Evolutionary conservation across 2,329 filamentous ascomycete species (phyloP).

Genomic region (Knoxdaviesia capensis): DNA sequence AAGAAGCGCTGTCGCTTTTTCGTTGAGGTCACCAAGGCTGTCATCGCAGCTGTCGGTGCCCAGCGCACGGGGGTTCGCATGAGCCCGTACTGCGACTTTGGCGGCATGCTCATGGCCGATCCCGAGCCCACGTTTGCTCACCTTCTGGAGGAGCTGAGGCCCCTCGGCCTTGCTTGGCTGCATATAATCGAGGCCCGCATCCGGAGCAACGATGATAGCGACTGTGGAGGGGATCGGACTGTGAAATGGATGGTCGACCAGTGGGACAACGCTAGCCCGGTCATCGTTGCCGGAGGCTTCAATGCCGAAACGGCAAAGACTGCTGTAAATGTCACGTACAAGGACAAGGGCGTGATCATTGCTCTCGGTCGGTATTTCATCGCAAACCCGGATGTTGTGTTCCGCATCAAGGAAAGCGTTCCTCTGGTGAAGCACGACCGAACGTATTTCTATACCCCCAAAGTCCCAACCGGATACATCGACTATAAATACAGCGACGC

Average conservation of each 20-base stretch:
- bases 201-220: conserved; percentile 17
- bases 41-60: conserved; percentile 22
- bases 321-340: conserved; percentile 9
- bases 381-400: conserved; percentile 15
- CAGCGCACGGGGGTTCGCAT: conserved; percentile 32
- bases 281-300: conserved; percentile 14
- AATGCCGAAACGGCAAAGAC: conserved; percentile 8
- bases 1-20: conserved; percentile 31
- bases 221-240: conserved; percentile 8
- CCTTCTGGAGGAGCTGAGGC: conserved; percentile 26
- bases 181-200: conserved; percentile 38
- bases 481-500: conserved; percentile 1
- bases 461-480: conserved; percentile 4
- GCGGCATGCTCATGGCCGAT: conserved; percentile 27
- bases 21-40: conserved; percentile 24
- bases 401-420: conserved; percentile 10
- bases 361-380: conserved; percentile 15
- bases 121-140: conserved; percentile 37
- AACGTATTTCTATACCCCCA: conserved; percentile 10
- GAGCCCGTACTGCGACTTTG: conserved; percentile 35
- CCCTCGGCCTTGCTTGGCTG: conserved; percentile 32
- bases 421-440: conserved; percentile 11
- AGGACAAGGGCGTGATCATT: conserved; percentile 10
- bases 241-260: conserved; percentile 11
- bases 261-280: conserved; percentile 13